These are phyloP conservation scores for Alternaria rosae DNA, from an alignment of 2,329 filamentous ascomycete genomes.

Conservation along the genomic window DNA sequence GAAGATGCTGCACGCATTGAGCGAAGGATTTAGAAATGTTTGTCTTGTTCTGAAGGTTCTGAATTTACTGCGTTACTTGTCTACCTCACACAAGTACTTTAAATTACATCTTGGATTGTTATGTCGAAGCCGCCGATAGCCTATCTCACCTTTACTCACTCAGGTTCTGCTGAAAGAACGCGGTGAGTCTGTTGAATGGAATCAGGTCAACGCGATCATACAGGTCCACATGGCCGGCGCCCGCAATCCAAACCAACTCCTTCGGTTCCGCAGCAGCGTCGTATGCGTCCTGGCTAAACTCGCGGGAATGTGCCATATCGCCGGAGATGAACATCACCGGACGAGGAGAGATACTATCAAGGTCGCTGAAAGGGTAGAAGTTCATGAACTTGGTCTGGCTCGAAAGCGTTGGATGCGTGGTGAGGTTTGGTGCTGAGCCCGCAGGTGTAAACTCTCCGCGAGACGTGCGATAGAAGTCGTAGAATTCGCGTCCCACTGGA, in stretches of 20 bases:
- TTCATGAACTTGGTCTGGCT: conserved; percentile 43
- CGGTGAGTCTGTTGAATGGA: conserved; percentile 41
- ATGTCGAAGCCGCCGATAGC: no score
- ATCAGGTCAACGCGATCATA: conserved; percentile 50
- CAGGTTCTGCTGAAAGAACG: conserved; percentile 27
- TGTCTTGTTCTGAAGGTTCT: no score
- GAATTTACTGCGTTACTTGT: no score
- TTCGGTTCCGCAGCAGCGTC: conserved; percentile 45
- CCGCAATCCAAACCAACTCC: conserved; percentile 45
- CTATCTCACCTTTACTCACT: background rate
- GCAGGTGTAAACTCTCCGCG: conserved; percentile 38
- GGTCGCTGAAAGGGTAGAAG: conserved; percentile 40
- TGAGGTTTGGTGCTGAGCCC: conserved; percentile 25
- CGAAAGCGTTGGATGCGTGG: conserved; percentile 43
- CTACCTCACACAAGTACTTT: no score
- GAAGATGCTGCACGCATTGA: no score
- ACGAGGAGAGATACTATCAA: conserved; percentile 41
- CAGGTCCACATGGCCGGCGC: conserved; percentile 48
- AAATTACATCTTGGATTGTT: no score
- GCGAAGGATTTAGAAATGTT: no score
- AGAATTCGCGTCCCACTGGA: conserved; percentile 37
- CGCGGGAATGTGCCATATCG: conserved; percentile 36
- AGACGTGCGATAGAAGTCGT: conserved; percentile 44
- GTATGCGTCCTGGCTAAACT: conserved; percentile 41
- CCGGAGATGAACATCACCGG: conserved; percentile 38